phyloP scores from a whole-genome alignment of 2,329 filamentous ascomycete genomes.

The Drechslerella dactyloides region DNA sequence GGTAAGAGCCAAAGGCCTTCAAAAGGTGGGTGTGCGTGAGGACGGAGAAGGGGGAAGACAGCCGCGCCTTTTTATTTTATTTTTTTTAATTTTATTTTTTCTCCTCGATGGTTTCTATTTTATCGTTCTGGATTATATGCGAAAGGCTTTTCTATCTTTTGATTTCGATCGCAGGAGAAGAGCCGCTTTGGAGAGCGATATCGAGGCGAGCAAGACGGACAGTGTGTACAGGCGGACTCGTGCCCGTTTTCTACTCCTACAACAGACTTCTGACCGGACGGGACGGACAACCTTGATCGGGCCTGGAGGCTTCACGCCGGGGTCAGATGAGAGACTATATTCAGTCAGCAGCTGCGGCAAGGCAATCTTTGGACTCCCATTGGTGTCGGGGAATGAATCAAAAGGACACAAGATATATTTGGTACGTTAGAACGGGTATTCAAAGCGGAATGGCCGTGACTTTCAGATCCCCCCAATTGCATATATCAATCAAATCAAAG shows the following conservation, averaged over 20 bases:
- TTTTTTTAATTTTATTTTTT: constrained; percentile 24
- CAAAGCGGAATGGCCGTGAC: constrained; percentile 43
- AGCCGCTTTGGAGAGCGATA: not conserved
- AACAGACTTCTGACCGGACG: constrained; percentile 39
- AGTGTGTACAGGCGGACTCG: constrained; percentile 22
- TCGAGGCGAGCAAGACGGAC: constrained; percentile 23
- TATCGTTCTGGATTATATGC: not conserved
- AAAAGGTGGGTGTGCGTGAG: constrained; percentile 8
- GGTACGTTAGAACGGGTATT: constrained; percentile 33
- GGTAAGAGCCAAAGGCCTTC: constrained; percentile 16
- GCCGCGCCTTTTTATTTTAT: constrained; percentile 22
- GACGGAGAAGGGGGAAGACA: constrained; percentile 11
- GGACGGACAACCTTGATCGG: constrained; percentile 37
- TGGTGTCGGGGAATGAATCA: constrained; percentile 50
- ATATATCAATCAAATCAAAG: constrained; percentile 43
- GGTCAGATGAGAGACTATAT: constrained; percentile 42
- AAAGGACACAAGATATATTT: constrained; percentile 33
- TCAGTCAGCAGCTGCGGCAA: constrained; percentile 47
- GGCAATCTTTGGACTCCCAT: constrained; percentile 42
- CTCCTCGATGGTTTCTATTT: constrained; percentile 17
- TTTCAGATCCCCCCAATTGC: constrained; percentile 14
- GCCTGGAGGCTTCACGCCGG: constrained; percentile 29
- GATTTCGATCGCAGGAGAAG: not conserved
- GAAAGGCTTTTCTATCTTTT: not conserved
- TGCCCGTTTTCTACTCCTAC: constrained; percentile 43